These are phyloP conservation scores for Eragrostis nindensis DNA, from an alignment of 176 grass and related monocot species.

Conservation along the genomic window DNA sequence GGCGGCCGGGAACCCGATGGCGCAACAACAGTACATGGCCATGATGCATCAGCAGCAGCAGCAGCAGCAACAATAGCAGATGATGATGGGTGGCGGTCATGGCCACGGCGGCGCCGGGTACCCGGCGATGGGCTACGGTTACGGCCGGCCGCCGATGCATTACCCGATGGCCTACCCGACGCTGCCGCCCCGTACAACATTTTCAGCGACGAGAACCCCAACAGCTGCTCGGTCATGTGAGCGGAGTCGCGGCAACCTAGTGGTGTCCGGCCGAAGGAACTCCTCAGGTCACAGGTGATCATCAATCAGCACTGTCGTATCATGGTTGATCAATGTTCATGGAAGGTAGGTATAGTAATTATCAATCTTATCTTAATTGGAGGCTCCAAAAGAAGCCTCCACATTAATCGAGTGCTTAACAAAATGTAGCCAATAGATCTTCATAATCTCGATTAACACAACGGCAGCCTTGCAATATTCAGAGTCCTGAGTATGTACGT, in stretches of 20 bases:
- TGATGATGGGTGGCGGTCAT: conserved; percentile 53
- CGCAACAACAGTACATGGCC: conserved; percentile 60
- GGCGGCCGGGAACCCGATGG: conserved; percentile 44
- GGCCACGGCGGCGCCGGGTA: conserved; percentile 39
- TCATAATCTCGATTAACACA: too few relatives aligned
- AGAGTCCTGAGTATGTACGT: too few relatives aligned
- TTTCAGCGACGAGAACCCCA: conserved; percentile 76
- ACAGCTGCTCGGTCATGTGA: conserved; percentile 74
- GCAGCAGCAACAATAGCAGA: conserved; percentile 38
- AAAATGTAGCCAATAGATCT: too few relatives aligned
- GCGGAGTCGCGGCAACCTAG: not conserved
- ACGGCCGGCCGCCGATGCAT: conserved; percentile 50
- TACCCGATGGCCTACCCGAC: conserved; percentile 45
- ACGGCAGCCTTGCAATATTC: too few relatives aligned
- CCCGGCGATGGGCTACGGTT: conserved; percentile 65
- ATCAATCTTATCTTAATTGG: too few relatives aligned
- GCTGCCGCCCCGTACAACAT: conserved; percentile 62
- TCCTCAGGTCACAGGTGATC: not conserved
- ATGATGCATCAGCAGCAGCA: conserved; percentile 50
- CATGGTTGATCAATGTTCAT: conserved; percentile 20
- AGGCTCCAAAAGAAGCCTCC: too few relatives aligned
- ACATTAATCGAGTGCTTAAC: too few relatives aligned
- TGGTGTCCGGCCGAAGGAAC: not conserved
- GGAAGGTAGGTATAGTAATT: too few relatives aligned
- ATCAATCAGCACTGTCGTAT: not conserved